phyloP scores from a whole-genome alignment of 768 basidiomycete genomes.

The Hericium rajendrae region DNA sequence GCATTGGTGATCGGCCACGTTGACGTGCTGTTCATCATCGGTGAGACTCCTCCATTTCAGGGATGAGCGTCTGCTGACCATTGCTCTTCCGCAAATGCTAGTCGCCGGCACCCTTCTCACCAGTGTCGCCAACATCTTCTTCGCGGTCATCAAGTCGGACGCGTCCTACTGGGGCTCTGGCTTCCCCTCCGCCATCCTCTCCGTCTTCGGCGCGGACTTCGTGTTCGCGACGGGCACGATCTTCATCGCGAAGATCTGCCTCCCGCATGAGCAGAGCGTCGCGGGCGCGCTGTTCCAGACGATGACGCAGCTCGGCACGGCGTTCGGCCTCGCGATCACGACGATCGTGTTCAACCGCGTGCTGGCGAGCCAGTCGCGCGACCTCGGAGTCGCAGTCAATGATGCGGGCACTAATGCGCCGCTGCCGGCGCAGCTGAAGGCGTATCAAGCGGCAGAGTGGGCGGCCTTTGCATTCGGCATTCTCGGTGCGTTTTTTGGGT shows the following conservation, averaged over 20 bases:
- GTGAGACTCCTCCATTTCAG: slow-evolving; percentile 28
- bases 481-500: slow-evolving; percentile 32
- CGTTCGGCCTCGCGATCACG: slow-evolving; percentile 60
- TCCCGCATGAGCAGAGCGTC: slow-evolving; percentile 65
- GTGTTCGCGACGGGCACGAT: slow-evolving; percentile 65
- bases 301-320: slow-evolving; percentile 66
- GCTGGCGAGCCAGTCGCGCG: slow-evolving; percentile 23
- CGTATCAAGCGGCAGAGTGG: slow-evolving; percentile 62
- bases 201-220: slow-evolving; percentile 73
- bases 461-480: slow-evolving; percentile 50
- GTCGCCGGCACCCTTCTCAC: slow-evolving; percentile 51
- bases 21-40: slow-evolving; percentile 44
- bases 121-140: slow-evolving; percentile 45
- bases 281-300: slow-evolving; percentile 74
- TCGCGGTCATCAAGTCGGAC: slow-evolving; percentile 52
- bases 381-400: slow-evolving; percentile 24
- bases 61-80: not conserved
- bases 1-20: slow-evolving; percentile 48
- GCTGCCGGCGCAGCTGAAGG: slow-evolving; percentile 32
- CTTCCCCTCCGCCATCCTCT: slow-evolving; percentile 55
- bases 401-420: slow-evolving; percentile 23
- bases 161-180: slow-evolving; percentile 65
- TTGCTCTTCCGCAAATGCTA: slow-evolving; percentile 14
- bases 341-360: slow-evolving; percentile 62
- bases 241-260: slow-evolving; percentile 61